Base-by-base conservation (phyloP, 768 basidiomycete species). In the Collybia sordida region DNA sequence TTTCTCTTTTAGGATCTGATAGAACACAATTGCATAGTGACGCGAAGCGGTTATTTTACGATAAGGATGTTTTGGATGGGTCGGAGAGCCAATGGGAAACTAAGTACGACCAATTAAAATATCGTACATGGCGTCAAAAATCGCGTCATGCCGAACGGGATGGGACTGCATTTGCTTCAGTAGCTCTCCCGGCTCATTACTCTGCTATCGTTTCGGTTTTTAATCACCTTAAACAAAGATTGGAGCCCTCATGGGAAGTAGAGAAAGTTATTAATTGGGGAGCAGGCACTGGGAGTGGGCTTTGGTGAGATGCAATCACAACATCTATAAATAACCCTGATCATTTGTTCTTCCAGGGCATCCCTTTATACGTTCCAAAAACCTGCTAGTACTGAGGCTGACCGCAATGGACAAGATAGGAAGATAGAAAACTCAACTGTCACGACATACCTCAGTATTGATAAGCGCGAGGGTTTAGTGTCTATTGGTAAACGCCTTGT, bases 151-250 rank as follows among this genome's bases (percentile, higher is more conserved):
- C 72, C 35, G 75, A 79, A 47, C 77, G 87, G 22, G 89, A 93
- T 55, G 90, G 86, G 19, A 84, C 88, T 21, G 93, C 93, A 4
- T 95, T 93, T 63, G 86, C 88, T 12, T 84, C 89, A 11, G 77
- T 94, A 42, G 88, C 85, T n/a, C 78, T 95, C 55, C 93, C 93
- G 1, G 83, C 86, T 3, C 88, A 93, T 69, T 95, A 89, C 64
- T 81, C 90, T 40, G 90, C 85, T 2, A 87, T 93, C 44, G 76
- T 71, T 42, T 73, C 86, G n/a, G 90, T 94, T 4, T 68, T 95
- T 15, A 72, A 79, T 41, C 85, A 91, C 54, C 57, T 84, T 31
- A 85, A 80, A 52, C 75, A 70, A 42, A 74, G 92, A 47, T 57
- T 93, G 31, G 85, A 80, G n/a, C 64, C 74, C 6, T 73, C 74